Conservation (phyloP, 371 early-diverging fungal species). For the Mortierella sp. region DNA sequence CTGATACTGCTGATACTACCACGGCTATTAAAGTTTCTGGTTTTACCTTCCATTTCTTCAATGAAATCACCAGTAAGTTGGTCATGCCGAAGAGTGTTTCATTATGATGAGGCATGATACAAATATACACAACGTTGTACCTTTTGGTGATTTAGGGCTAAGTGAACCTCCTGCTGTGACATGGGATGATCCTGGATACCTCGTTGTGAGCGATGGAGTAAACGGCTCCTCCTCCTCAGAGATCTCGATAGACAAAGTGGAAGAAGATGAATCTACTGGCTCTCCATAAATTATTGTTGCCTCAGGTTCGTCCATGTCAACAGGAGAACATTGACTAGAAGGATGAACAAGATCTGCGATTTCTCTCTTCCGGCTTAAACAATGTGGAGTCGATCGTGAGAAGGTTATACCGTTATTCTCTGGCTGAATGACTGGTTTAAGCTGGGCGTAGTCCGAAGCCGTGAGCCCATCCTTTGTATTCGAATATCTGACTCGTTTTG, state of each 20-base stretch:
- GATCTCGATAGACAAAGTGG: slow-evolving; percentile 10
- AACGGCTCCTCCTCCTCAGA: not conserved
- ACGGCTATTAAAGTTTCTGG: not conserved
- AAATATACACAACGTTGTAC: not conserved
- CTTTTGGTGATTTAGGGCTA: not conserved
- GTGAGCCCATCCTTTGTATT: slow-evolving; percentile 11
- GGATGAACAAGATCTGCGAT: slow-evolving; percentile 28
- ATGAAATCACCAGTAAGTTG: not conserved
- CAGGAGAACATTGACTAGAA: slow-evolving; percentile 12
- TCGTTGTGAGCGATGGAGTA: slow-evolving; percentile 4
- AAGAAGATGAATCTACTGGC: slow-evolving; percentile 27
- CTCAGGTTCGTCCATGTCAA: slow-evolving; percentile 26
- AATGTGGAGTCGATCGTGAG: not conserved
- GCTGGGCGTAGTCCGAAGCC: slow-evolving; percentile 27
- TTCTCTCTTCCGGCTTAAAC: slow-evolving; percentile 21
- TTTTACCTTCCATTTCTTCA: not conserved
- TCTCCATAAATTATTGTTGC: slow-evolving; percentile 24
- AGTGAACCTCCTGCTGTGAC: not conserved
- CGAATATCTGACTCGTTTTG: slow-evolving; percentile 22
- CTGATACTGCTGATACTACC: not conserved
- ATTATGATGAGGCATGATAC: not conserved
- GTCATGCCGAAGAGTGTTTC: not conserved
- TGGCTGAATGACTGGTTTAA: slow-evolving; percentile 42
- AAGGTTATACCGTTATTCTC: slow-evolving; percentile 15
- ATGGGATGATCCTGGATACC: slow-evolving; percentile 18